Evolutionary conservation across 345 rosid genomes (phyloP).

Genomic region (Linum trigynum): DNA sequence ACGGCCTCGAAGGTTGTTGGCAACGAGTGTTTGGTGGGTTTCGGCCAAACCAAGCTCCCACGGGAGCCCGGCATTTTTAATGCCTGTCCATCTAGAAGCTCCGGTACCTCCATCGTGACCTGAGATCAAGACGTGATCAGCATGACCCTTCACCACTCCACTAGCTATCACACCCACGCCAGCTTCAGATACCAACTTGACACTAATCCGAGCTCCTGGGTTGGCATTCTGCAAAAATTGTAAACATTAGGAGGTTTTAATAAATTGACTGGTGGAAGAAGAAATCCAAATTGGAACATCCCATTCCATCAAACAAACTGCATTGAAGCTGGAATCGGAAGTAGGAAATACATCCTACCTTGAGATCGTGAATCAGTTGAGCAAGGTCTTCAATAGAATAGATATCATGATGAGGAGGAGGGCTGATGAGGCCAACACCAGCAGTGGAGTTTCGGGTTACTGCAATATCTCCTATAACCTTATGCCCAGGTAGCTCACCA

Average conservation of each 20-base stretch:
- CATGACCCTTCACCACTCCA: slow-evolving; percentile 99
- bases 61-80: slow-evolving; percentile 96
- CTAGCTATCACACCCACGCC: slow-evolving; percentile 99
- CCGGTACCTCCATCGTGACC: slow-evolving; percentile 99
- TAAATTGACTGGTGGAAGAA: background rate
- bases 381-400: slow-evolving; percentile 99
- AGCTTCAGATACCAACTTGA: slow-evolving; percentile 94
- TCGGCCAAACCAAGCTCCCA: slow-evolving; percentile 99
- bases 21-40: slow-evolving; percentile 98
- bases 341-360: slow-evolving; percentile 37
- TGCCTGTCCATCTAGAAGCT: slow-evolving; percentile 99
- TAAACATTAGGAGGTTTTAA: slow-evolving; percentile 11
- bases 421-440: slow-evolving; percentile 98
- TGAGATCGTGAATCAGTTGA: slow-evolving; percentile 93
- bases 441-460: slow-evolving; percentile 94
- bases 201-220: slow-evolving; percentile 88
- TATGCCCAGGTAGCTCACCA: slow-evolving; percentile 99
- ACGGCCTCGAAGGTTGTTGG: slow-evolving; percentile 98
- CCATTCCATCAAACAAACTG: background rate
- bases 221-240: slow-evolving; percentile 61
- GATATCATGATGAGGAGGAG: slow-evolving; percentile 99
- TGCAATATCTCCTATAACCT: slow-evolving; percentile 97
- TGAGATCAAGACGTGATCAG: slow-evolving; percentile 92
- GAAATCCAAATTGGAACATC: background rate
- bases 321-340: background rate